Evolutionary conservation across 768 basidiomycete species (phyloP).

Genomic region (Cystobasidium tubakii): DNA sequence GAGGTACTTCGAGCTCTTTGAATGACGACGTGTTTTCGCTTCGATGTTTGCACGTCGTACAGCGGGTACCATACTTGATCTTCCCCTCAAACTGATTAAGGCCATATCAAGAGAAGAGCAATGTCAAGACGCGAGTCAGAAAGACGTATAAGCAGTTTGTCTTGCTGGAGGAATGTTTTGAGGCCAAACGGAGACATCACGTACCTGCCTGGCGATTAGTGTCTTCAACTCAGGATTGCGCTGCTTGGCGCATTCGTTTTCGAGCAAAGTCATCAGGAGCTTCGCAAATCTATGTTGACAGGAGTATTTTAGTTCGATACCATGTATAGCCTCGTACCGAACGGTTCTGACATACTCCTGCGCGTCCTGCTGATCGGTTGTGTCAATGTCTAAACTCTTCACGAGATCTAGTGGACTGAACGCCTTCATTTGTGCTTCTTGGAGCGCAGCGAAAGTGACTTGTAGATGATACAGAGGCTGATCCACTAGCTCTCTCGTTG

Average conservation of each 20-base stretch:
- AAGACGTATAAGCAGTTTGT: background rate
- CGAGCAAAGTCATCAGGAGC: slow-evolving; percentile 82
- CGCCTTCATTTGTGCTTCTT: slow-evolving; percentile 62
- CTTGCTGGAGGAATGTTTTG: background rate
- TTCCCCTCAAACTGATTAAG: slow-evolving; percentile 75
- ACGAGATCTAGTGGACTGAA: slow-evolving; percentile 82
- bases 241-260: slow-evolving; percentile 80
- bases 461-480: slow-evolving; percentile 52
- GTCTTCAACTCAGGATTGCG: slow-evolving; percentile 59
- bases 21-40: slow-evolving; percentile 70
- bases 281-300: slow-evolving; percentile 72
- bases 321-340: background rate
- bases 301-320: background rate
- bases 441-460: slow-evolving; percentile 68
- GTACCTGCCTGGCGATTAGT: slow-evolving; percentile 68
- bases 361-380: slow-evolving; percentile 89
- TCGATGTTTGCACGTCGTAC: slow-evolving; percentile 61
- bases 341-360: slow-evolving; percentile 65
- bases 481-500: slow-evolving; percentile 56
- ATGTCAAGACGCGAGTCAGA: background rate
- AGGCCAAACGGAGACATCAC: background rate
- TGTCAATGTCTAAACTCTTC: slow-evolving; percentile 71
- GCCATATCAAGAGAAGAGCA: too few relatives aligned
- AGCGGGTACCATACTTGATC: slow-evolving; percentile 72
- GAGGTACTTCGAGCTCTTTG: slow-evolving; percentile 78